These are phyloP conservation scores for Ammopiptanthus mongolicus DNA, from an alignment of 306 rosid species.

Conservation along the genomic window DNA sequence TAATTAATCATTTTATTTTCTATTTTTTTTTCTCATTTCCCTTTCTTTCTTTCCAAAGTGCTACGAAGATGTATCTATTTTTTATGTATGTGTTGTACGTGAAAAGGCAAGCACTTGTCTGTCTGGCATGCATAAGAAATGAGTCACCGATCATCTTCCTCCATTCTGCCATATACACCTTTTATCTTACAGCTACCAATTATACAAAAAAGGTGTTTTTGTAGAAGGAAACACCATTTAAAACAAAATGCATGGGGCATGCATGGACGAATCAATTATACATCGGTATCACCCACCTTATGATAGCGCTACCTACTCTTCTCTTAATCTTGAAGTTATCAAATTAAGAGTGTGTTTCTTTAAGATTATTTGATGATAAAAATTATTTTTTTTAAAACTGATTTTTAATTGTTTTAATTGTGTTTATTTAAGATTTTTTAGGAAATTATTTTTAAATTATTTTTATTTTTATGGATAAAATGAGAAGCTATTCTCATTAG, in stretches of 20 bases:
- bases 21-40: no score
- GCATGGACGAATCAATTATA: not conserved
- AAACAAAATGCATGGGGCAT: not conserved
- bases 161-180: not conserved
- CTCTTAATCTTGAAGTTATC: not conserved
- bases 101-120: not conserved
- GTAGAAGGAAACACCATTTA: not conserved
- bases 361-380: no score
- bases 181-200: not conserved
- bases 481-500: no score
- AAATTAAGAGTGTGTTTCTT: no score
- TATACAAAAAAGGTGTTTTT: not conserved
- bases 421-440: no score
- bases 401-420: no score
- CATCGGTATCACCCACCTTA: not conserved
- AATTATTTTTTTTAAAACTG: no score
- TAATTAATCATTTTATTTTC: no score
- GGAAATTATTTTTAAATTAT: no score
- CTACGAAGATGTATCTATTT: not conserved
- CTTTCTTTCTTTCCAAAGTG: no score
- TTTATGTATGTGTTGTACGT: not conserved
- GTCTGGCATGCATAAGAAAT: not conserved
- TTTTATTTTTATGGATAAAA: no score
- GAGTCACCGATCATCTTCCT: not conserved
- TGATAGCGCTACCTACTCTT: not conserved